Evolutionary conservation across 139 green algal genomes (phyloP), one percentile per base, ranked within the genome.

Genomic region (Bryopsis sp.): DNA sequence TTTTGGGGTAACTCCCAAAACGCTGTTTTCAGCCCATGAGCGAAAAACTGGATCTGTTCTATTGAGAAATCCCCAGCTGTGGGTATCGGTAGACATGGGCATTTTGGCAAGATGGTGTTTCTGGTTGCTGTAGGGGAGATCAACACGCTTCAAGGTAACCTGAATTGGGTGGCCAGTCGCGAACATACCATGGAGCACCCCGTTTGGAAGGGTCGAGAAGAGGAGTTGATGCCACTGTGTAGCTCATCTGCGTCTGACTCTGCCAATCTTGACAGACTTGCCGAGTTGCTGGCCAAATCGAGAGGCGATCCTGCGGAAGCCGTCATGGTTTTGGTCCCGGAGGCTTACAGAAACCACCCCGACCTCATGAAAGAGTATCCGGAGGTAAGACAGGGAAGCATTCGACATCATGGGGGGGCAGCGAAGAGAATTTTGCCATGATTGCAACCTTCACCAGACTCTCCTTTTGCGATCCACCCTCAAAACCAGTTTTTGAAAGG

Each of bases 101-200:
- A n/a, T n/a, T n/a, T n/a, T n/a, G n/a, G n/a, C n/a, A n/a, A n/a
- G n/a, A n/a, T n/a, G n/a, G n/a, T n/a, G n/a, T n/a, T n/a, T n/a
- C n/a, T n/a, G n/a, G n/a, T n/a, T n/a, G n/a, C n/a, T n/a, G n/a
- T 81, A 91, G 86, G 87, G 48, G 94, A 99, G 83, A 99, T 99
- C 84, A 99, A 99, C 88, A 99, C 94, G 0, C 77, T 99, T 72
- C 92, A 97, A 82, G 94, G 94, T 74, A 99, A 99, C 85, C 84
- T 99, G 34, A 99, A 99, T 82, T 98, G 94, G 94, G 90, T 97
- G 70, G 84, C 86, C 7, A 96, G 88, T 2, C 85, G 92, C 36
- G 85, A 99, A 86, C 76, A 85, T 35, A 83, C 86, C 57, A 81
- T 99, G 54, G 85, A 65, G 26, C 82, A 92, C 78, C 85, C 87